Conservation (phyloP, 1,139 yeast genomes). For the Suhomyces bolitotheri region DNA sequence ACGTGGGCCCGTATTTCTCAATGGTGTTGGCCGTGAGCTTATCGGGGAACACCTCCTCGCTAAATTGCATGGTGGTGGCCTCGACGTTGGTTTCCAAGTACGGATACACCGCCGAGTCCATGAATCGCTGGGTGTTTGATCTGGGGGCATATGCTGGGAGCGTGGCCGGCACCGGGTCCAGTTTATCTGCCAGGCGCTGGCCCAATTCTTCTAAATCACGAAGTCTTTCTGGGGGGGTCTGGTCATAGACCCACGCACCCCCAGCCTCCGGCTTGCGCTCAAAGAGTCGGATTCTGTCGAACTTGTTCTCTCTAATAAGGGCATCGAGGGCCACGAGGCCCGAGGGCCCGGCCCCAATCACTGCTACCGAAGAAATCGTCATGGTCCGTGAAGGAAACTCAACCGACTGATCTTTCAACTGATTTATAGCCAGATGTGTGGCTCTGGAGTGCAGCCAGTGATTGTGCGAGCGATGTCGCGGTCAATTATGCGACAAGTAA, state of each 20-base stretch:
- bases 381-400: conserved; percentile 1
- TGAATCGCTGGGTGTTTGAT: conserved; percentile 19
- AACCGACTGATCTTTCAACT: neutral
- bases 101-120: conserved; percentile 22
- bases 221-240: conserved; percentile 22
- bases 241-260: conserved; percentile 43
- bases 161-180: conserved; percentile 13
- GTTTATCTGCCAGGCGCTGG: conserved; percentile 10
- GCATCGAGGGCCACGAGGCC: conserved; percentile 59
- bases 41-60: conserved; percentile 17
- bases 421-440: no score
- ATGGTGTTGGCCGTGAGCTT: conserved; percentile 16
- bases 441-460: neutral
- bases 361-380: conserved; percentile 36
- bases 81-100: conserved; percentile 20
- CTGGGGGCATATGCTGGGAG: conserved; percentile 17
- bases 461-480: neutral
- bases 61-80: conserved; percentile 18
- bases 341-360: conserved; percentile 68
- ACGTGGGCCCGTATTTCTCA: conserved; percentile 19
- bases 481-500: no score
- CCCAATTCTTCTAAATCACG: conserved; percentile 17
- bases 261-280: conserved; percentile 46
- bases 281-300: conserved; percentile 34
- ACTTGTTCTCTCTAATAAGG: conserved; percentile 35